A percentile compares a stretch with the other conserved stretches of the same genome.
phyloP scores from a whole-genome alignment of 2,329 filamentous ascomycete species.

The Alternaria viburni region DNA sequence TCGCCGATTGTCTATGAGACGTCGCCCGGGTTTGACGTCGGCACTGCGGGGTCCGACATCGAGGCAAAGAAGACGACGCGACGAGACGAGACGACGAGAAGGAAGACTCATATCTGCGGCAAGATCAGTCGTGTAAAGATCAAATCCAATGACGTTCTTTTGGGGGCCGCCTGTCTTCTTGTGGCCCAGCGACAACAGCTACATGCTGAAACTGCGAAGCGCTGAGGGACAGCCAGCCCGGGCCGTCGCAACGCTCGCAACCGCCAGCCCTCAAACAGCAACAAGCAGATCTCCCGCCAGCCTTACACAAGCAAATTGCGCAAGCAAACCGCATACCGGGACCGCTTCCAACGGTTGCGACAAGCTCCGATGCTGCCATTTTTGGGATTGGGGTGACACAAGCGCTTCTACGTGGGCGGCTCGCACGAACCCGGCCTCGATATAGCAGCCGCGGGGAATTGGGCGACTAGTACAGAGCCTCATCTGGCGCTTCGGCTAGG shows the following conservation, averaged over 20 bases:
- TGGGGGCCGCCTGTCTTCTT: conserved; percentile 9
- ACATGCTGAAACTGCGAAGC: conserved; percentile 29
- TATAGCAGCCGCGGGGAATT: conserved; percentile 31
- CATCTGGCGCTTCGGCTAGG: conserved; percentile 31
- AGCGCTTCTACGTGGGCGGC: conserved; percentile 37
- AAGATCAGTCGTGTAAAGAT: background rate
- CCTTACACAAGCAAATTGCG: conserved; percentile 18
- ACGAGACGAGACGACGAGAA: background rate
- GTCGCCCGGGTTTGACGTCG: background rate
- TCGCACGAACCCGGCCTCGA: conserved; percentile 17
- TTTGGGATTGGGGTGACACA: conserved; percentile 27
- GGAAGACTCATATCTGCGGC: background rate
- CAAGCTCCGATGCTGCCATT: conserved; percentile 20
- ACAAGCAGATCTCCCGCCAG: conserved; percentile 7
- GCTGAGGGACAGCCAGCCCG: conserved; percentile 17
- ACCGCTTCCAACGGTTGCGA: conserved; percentile 12
- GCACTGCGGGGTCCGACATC: background rate
- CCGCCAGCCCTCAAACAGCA: conserved; percentile 17
- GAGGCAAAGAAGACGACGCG: background rate
- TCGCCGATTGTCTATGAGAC: background rate
- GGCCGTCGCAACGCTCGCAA: conserved; percentile 11
- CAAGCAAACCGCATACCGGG: conserved; percentile 21
- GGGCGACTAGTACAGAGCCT: conserved; percentile 36
- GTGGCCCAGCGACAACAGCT: conserved; percentile 8
- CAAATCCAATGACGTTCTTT: background rate